Evolutionary conservation across 768 basidiomycete species (phyloP).

Genomic region (Psilocybe azurescens): DNA sequence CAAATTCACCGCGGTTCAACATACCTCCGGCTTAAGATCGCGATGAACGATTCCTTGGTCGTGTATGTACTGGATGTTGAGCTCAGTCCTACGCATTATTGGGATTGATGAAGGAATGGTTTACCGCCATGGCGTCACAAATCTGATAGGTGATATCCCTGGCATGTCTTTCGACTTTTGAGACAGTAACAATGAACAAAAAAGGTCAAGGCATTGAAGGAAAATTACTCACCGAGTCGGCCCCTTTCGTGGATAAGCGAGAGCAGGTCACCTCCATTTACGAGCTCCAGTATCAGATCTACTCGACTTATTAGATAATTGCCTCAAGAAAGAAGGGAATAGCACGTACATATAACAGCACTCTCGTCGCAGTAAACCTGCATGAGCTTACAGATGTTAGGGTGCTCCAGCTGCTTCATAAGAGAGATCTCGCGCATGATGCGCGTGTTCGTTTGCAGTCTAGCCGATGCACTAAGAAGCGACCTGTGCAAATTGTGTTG

Average conservation of each 20-base stretch:
- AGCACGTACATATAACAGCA: neutral
- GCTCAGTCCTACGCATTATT: neutral
- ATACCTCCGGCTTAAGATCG: constrained; percentile 3
- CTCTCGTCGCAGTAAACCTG: neutral
- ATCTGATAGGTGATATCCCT: constrained; percentile 5
- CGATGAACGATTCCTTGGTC: constrained; percentile 2
- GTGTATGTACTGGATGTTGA: neutral
- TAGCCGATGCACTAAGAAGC: neutral
- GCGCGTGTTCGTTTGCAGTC: neutral
- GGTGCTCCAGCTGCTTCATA: neutral
- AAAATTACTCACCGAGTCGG: neutral
- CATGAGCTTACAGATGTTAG: neutral
- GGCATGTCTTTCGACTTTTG: neutral
- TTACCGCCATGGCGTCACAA: constrained; percentile 7
- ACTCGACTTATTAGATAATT: neutral
- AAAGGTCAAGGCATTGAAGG: neutral
- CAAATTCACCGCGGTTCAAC: neutral
- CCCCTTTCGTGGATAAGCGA: neutral
- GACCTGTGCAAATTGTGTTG: neutral
- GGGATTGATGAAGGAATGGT: neutral
- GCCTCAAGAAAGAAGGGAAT: neutral
- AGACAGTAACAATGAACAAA: neutral
- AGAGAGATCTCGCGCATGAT: neutral
- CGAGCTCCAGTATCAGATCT: neutral
- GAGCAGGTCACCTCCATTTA: neutral